These are phyloP conservation scores for Apophysomyces trapeziformis DNA, from an alignment of 371 early-diverging fungal genomes.

Conservation along the genomic window DNA sequence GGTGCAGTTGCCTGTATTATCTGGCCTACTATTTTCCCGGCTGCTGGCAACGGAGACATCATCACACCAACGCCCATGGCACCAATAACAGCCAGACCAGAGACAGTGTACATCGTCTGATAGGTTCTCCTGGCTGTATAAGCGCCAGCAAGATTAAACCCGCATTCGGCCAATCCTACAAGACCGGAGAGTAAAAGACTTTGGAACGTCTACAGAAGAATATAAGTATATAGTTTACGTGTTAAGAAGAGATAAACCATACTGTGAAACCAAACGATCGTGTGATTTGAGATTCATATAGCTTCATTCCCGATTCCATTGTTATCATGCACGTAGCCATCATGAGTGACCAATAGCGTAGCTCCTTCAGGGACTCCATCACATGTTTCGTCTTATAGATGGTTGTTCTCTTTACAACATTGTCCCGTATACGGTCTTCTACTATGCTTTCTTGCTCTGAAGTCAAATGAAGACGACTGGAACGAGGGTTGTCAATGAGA, in stretches of 20 bases:
- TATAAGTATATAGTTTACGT: too few species aligned
- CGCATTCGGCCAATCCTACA: constrained; percentile 31
- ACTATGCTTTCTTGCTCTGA: constrained; percentile 30
- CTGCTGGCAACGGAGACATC: constrained; percentile 30
- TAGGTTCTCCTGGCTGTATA: constrained; percentile 20
- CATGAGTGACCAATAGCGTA: constrained; percentile 25
- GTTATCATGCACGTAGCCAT: too few species aligned
- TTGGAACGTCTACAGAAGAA: constrained; percentile 27
- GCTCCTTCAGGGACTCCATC: constrained; percentile 28
- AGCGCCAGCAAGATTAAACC: constrained; percentile 31
- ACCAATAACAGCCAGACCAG: constrained; percentile 28
- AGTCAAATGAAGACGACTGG: constrained; percentile 18
- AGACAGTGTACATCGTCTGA: constrained; percentile 30
- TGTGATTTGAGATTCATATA: constrained; percentile 34
- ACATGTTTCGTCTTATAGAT: constrained; percentile 25
- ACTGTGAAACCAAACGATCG: constrained; percentile 41
- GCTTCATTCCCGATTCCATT: too few species aligned
- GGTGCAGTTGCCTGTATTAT: constrained; percentile 18
- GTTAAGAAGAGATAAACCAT: constrained; percentile 7
- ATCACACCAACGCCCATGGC: constrained; percentile 35
- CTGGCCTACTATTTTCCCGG: constrained; percentile 1
- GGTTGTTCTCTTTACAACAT: constrained; percentile 24
- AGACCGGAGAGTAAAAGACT: constrained; percentile 31
- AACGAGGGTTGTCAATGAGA: constrained; percentile 30
- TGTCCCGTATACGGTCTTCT: constrained; percentile 28